phyloP scores from a whole-genome alignment of 495 filamentous ascomycete genomes.

The Tuber calosporum region DNA sequence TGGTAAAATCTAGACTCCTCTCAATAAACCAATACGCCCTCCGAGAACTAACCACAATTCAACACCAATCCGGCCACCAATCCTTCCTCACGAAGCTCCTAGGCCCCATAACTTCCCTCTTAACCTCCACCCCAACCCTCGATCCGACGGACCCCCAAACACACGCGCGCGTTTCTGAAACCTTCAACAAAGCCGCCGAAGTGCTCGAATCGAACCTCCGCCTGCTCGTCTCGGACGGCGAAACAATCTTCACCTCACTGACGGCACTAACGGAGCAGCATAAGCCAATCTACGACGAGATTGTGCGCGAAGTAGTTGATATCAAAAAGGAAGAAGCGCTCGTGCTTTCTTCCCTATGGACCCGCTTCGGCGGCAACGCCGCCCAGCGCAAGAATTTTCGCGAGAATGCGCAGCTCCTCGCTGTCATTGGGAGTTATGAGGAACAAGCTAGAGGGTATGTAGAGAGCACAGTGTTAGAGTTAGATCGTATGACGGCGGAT shows the following conservation, averaged over 20 bases:
- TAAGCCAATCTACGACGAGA: slow-evolving; percentile 42
- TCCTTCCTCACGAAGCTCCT: slow-evolving; percentile 32
- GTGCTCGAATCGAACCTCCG: slow-evolving; percentile 41
- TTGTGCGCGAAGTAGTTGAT: slow-evolving; percentile 41
- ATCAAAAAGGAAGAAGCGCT: slow-evolving; percentile 41
- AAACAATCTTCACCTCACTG: slow-evolving; percentile 39
- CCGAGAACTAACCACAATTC: slow-evolving; percentile 36
- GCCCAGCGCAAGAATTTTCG: slow-evolving; percentile 38
- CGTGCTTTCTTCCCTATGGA: slow-evolving; percentile 41
- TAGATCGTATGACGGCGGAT: slow-evolving; percentile 41
- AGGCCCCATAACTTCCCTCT: slow-evolving; percentile 21
- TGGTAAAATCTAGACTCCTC: slow-evolving; percentile 31
- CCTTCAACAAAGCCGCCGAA: slow-evolving; percentile 41
- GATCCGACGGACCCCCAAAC: slow-evolving; percentile 29
- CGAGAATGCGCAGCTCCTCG: slow-evolving; percentile 40
- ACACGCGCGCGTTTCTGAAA: slow-evolving; percentile 33
- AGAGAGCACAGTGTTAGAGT: slow-evolving; percentile 40
- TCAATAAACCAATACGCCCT: slow-evolving; percentile 42
- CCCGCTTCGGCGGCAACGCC: slow-evolving; percentile 32
- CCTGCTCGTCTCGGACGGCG: slow-evolving; percentile 39
- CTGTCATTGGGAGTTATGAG: slow-evolving; percentile 39
- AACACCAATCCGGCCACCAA: slow-evolving; percentile 31
- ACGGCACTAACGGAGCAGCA: slow-evolving; percentile 40
- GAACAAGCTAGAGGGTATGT: slow-evolving; percentile 41
- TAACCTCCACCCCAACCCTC: slow-evolving; percentile 19